These are phyloP conservation scores for Pseudogymnoascus sp. DNA, from an alignment of 2,329 filamentous ascomycete species.

Conservation along the genomic window DNA sequence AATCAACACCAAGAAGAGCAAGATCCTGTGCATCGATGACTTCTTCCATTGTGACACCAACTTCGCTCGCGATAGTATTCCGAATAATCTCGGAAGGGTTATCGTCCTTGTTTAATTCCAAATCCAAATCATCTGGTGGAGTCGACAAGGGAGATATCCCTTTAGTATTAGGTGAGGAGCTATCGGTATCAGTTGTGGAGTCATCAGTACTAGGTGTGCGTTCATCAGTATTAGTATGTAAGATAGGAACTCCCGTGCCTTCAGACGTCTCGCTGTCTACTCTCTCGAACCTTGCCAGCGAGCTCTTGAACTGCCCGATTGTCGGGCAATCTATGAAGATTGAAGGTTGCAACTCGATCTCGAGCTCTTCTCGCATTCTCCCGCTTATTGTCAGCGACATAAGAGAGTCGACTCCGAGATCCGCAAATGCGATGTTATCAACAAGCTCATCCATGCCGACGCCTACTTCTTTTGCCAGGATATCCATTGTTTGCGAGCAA, in stretches of 20 bases:
- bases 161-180: slow-evolving; percentile 33
- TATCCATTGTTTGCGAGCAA: slow-evolving; percentile 38
- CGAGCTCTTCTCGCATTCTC: slow-evolving; percentile 48
- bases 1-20: slow-evolving; percentile 50
- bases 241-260: background rate
- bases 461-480: slow-evolving; percentile 49
- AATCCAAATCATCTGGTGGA: slow-evolving; percentile 43
- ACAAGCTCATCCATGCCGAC: slow-evolving; percentile 45
- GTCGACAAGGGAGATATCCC: slow-evolving; percentile 45
- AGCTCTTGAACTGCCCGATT: slow-evolving; percentile 43
- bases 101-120: slow-evolving; percentile 38
- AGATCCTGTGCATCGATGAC: slow-evolving; percentile 45
- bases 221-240: background rate
- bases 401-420: slow-evolving; percentile 54
- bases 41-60: slow-evolving; percentile 61
- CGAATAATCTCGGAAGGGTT: slow-evolving; percentile 47
- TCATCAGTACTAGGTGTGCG: slow-evolving; percentile 5
- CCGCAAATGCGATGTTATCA: slow-evolving; percentile 47
- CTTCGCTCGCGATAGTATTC: slow-evolving; percentile 60
- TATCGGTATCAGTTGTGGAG: slow-evolving; percentile 8
- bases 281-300: slow-evolving; percentile 32
- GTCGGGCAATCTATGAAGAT: slow-evolving; percentile 46
- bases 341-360: slow-evolving; percentile 44
- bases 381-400: slow-evolving; percentile 50
- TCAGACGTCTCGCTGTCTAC: background rate